A percentile compares a stretch with the other conserved stretches of the same genome.
phyloP scores from a whole-genome alignment of 306 rosid genomes.

The Cicer arietinum region DNA sequence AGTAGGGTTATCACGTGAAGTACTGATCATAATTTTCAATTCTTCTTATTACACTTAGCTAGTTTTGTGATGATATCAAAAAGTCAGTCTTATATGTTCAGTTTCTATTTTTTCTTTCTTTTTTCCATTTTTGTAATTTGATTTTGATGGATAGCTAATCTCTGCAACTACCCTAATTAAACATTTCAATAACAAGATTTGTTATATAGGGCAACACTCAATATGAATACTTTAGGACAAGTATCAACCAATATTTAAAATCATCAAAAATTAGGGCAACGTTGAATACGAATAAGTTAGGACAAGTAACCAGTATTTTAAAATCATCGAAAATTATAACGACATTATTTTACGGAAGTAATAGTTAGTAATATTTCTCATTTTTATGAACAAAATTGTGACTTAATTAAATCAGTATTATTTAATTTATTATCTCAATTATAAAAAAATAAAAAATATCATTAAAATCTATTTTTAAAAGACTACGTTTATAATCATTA shows the following conservation, averaged over 20 bases:
- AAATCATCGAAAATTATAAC: too few relatives aligned
- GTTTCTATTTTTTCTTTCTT: slow-evolving; percentile 26
- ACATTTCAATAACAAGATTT: background rate
- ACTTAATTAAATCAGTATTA: too few relatives aligned
- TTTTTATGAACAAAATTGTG: too few relatives aligned
- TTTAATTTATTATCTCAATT: too few relatives aligned
- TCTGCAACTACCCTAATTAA: slow-evolving; percentile 1
- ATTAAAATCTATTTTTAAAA: too few relatives aligned
- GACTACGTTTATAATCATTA: too few relatives aligned
- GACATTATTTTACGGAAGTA: too few relatives aligned
- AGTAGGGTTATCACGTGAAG: slow-evolving; percentile 58
- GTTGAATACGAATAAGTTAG: background rate
- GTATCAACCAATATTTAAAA: too few relatives aligned
- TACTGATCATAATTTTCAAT: slow-evolving; percentile 43
- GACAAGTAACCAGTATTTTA: too few relatives aligned
- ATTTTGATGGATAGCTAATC: slow-evolving; percentile 37
- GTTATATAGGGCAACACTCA: background rate
- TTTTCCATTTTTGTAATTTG: slow-evolving; percentile 32
- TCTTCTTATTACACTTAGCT: slow-evolving; percentile 37
- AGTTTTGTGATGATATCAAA: slow-evolving; percentile 41
- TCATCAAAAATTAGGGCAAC: background rate
- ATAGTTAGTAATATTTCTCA: too few relatives aligned
- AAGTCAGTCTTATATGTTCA: slow-evolving; percentile 24
- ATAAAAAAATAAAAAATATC: too few relatives aligned
- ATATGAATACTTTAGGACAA: too few relatives aligned